phyloP scores from a whole-genome alignment of 1,139 yeast genomes.

The Nakaseomyces nivariensis region DNA sequence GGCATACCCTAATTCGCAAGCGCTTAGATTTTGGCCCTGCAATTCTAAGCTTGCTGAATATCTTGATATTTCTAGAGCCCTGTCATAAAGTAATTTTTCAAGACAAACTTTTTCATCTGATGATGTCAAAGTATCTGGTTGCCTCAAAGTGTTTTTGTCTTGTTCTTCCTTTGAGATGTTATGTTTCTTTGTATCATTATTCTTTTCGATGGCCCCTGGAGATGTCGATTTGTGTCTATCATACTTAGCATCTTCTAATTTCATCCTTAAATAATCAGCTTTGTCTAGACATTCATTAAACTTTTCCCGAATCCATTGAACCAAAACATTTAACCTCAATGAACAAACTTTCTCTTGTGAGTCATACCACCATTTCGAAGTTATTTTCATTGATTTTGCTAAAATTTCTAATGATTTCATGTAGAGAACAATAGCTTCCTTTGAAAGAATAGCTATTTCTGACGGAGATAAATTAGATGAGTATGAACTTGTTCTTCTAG shows the following conservation, averaged over 20 bases:
- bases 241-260: constrained; percentile 13
- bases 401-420: constrained; percentile 73
- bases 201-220: neutral
- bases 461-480: constrained; percentile 40
- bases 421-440: constrained; percentile 74
- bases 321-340: constrained; percentile 58
- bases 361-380: constrained; percentile 82
- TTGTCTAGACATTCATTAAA: constrained; percentile 83
- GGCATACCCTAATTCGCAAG: constrained; percentile 81
- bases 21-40: constrained; percentile 61
- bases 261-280: constrained; percentile 56
- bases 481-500: constrained; percentile 12
- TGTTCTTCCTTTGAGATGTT: neutral
- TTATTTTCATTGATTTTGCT: constrained; percentile 77
- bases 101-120: constrained; percentile 40
- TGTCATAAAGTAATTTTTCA: constrained; percentile 78
- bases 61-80: constrained; percentile 87
- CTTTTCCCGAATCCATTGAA: constrained; percentile 85
- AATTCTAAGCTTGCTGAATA: constrained; percentile 85
- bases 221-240: constrained; percentile 6
- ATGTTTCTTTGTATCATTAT: neutral
- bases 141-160: neutral
- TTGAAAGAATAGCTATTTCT: constrained; percentile 18
- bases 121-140: constrained; percentile 3
- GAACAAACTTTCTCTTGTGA: constrained; percentile 34